Base-by-base conservation (phyloP, 768 basidiomycete species). In the Clavulina sp. region DNA sequence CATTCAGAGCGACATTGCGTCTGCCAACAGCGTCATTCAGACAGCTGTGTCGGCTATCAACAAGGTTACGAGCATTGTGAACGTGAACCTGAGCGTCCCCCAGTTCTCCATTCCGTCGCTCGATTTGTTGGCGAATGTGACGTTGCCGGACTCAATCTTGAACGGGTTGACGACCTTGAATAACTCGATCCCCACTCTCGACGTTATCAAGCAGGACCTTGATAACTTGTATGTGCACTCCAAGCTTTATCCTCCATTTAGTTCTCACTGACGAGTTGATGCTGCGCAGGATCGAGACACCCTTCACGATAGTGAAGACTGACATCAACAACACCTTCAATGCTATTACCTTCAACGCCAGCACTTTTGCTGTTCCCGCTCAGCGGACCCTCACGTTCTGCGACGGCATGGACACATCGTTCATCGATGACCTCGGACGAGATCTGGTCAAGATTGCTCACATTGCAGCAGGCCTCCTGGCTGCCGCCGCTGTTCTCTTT, bases 241-340 rank as follows among this genome's bases (percentile, higher is more conserved):
- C 18, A 18, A 24, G 18, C 49, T 4, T 44, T 41, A 41, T 16
- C 52, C 24, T 16, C 47, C 49, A 32, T 41, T 30, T 49, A 7
- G 16, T 30, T 30, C 29, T 16, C 28, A 33, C 16, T 18, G 13
- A 13, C 9, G 9, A 9, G 9, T 9, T 46, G 43, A 26, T 16
- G 13, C 43, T 38, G 34, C 43, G 34, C 24, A 49, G 48, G 7
- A 49, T 49, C 31, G 48, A 49, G 31, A 80, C 74, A 0, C 93
- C 93, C 0, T 95, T 97, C 61, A 85, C 95, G 60, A 69, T 76
- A 2, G 64, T 96, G 49, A 95, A 91, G 64, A 69, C 76, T 54
- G 85, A 92, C 48, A 89, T 97, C 64, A 93, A 93, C 61, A 72
- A 79, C 52, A 91, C 88, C 0, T 83, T 95, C 56, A 60, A 72